These are phyloP conservation scores for Saccharomyces eubayanus DNA, from an alignment of 805 yeast genomes.

Conservation along the genomic window DNA sequence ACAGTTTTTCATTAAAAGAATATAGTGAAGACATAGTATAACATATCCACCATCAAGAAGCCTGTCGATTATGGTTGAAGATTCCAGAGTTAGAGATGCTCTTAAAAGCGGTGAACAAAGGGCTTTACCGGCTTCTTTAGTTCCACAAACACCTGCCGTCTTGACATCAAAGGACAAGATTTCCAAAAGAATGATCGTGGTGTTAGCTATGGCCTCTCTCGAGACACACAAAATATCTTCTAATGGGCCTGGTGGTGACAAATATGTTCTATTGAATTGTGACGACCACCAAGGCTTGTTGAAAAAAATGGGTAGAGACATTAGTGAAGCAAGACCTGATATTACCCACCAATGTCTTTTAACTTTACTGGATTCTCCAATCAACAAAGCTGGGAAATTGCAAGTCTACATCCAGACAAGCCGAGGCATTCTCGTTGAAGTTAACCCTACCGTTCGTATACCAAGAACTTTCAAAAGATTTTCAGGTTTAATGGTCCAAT, in stretches of 20 bases:
- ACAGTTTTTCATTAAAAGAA: background rate
- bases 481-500: slow-evolving; percentile 95
- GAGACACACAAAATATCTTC: slow-evolving; percentile 88
- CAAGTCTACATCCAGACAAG: slow-evolving; percentile 97
- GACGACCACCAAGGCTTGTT: slow-evolving; percentile 96
- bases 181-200: slow-evolving; percentile 84
- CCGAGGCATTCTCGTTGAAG: slow-evolving; percentile 88
- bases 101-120: slow-evolving; percentile 31
- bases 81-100: slow-evolving; percentile 41
- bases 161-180: slow-evolving; percentile 77
- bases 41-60: background rate
- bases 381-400: slow-evolving; percentile 92
- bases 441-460: slow-evolving; percentile 91
- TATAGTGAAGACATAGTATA: background rate
- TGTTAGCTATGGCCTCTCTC: slow-evolving; percentile 89
- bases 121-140: slow-evolving; percentile 59
- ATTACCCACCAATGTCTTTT: slow-evolving; percentile 95
- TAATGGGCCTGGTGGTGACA: slow-evolving; percentile 75
- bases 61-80: slow-evolving; percentile 34
- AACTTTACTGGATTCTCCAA: slow-evolving; percentile 92
- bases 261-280: slow-evolving; percentile 88
- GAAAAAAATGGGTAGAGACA: slow-evolving; percentile 93
- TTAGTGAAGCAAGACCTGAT: slow-evolving; percentile 98
- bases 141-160: slow-evolving; percentile 80
- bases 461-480: slow-evolving; percentile 98